phyloP scores from a whole-genome alignment of 768 basidiomycete species.

The Megacollybia marginata region DNA sequence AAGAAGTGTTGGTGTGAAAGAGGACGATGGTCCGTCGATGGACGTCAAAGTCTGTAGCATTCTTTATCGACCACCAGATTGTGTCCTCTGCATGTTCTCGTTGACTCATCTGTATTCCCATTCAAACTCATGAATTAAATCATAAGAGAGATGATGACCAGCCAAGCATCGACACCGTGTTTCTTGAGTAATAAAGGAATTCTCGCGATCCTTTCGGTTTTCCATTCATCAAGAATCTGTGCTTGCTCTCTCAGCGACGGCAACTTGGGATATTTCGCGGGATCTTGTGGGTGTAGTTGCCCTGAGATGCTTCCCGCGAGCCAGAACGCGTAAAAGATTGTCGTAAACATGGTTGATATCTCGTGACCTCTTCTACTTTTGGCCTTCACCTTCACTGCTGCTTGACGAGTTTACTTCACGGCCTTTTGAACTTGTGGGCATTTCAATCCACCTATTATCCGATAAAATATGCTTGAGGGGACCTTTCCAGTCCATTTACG shows the following conservation, averaged over 20 bases:
- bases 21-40: slow-evolving; percentile 41
- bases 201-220: slow-evolving; percentile 28
- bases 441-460: too few relatives aligned
- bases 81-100: slow-evolving; percentile 50
- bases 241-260: slow-evolving; percentile 35
- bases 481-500: too few relatives aligned
- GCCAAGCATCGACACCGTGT: slow-evolving; percentile 35
- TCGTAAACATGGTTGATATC: too few relatives aligned
- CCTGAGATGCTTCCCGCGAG: too few relatives aligned
- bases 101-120: slow-evolving; percentile 28
- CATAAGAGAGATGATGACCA: slow-evolving; percentile 19
- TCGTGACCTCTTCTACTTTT: too few relatives aligned
- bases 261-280: slow-evolving; percentile 27
- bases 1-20: slow-evolving; percentile 37
- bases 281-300: not conserved
- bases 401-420: too few relatives aligned
- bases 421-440: too few relatives aligned
- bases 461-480: too few relatives aligned
- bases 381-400: too few relatives aligned
- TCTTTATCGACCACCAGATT: slow-evolving; percentile 43
- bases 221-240: slow-evolving; percentile 32
- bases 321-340: too few relatives aligned
- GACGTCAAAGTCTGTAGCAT: slow-evolving; percentile 39
- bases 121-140: not conserved
- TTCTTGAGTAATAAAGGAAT: slow-evolving; percentile 36